Evolutionary conservation across 1,139 yeast genomes (phyloP), one percentile per base, ranked within the genome.

Genomic region (Debaryomyces sp.): DNA sequence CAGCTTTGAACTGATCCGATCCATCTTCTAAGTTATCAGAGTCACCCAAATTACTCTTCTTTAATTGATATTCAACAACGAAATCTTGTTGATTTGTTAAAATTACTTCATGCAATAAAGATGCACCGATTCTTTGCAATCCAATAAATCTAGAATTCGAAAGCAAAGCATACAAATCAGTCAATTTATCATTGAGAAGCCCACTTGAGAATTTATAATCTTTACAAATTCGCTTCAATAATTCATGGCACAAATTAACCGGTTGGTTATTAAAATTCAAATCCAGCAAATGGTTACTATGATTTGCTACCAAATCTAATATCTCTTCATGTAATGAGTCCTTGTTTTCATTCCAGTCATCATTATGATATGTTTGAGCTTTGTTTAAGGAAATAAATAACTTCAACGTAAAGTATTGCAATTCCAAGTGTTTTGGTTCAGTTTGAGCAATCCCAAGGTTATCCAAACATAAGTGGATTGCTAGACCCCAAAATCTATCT

Each of bases 61-160:
- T 64, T 49, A 87, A 69, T 50, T 85, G 87, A 57, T 76, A 80
- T 47, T 87, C 89, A 43, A 87, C 75, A 4, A 84, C 86, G 41
- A 78, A 66, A 24, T 81, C 82, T 57, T 82, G 83, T 57, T 86
- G 87, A 36, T 58, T 67, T 6, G 58, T 58, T 10, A 61, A 44
- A 6, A 81, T 71, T 21, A 73, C 51, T 29, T 59, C 61, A 30
- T 65, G 65, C 43, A 83, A 64, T 8, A 79, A 54, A 2, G 58
- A 50, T 6, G 70, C 68, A 8, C 76, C 72, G 3, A 75, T 60
- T 53, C 81, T 67, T 57, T 73, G 73, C 27, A 71, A 57, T 2
- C 56, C 53, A 8, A 61, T 54, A 44, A 64, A 67, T n/a, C 58
- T 57, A 7, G 68, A 58, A 1, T 53, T 39, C 0, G 56, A 37